A percentile compares a stretch with the other conserved stretches of the same genome.
Evolutionary conservation across 345 rosid species (phyloP).

Genomic region (Cardamine resedifolia): DNA sequence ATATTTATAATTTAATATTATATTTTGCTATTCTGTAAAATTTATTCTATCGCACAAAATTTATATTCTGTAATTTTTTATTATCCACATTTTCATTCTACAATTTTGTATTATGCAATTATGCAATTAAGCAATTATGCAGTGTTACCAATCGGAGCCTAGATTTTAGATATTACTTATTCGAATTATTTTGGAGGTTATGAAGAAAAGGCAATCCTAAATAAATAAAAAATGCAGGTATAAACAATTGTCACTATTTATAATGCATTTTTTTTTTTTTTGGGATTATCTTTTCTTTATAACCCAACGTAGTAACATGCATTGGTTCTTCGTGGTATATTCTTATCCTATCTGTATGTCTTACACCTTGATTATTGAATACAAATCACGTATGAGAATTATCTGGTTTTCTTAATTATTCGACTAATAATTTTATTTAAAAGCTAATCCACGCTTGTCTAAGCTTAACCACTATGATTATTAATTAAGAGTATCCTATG

Average conservation of each 20-base stretch:
- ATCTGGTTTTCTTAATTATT: slow-evolving; percentile 24
- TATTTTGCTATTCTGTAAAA: too few relatives aligned
- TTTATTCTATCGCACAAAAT: too few relatives aligned
- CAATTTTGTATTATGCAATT: too few relatives aligned
- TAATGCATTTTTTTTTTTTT: neutral
- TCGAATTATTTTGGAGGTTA: too few relatives aligned
- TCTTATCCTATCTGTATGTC: slow-evolving; percentile 21
- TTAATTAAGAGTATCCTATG: slow-evolving; percentile 30
- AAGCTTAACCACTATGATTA: slow-evolving; percentile 18
- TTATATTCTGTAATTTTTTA: too few relatives aligned
- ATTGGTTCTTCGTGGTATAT: slow-evolving; percentile 18
- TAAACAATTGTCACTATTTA: neutral
- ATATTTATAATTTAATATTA: too few relatives aligned
- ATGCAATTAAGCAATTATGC: too few relatives aligned
- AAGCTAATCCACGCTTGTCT: slow-evolving; percentile 30
- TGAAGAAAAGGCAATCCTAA: too few relatives aligned
- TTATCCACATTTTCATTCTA: too few relatives aligned
- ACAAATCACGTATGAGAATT: slow-evolving; percentile 18
- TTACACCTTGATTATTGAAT: slow-evolving; percentile 12
- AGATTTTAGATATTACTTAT: too few relatives aligned
- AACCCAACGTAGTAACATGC: neutral
- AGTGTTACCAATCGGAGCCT: too few relatives aligned
- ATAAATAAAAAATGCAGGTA: too few relatives aligned
- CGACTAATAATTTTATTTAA: slow-evolving; percentile 4
- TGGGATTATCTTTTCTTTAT: neutral